Conservation (phyloP, 2,329 filamentous ascomycete species). For the Trichoderma hamatum region DNA sequence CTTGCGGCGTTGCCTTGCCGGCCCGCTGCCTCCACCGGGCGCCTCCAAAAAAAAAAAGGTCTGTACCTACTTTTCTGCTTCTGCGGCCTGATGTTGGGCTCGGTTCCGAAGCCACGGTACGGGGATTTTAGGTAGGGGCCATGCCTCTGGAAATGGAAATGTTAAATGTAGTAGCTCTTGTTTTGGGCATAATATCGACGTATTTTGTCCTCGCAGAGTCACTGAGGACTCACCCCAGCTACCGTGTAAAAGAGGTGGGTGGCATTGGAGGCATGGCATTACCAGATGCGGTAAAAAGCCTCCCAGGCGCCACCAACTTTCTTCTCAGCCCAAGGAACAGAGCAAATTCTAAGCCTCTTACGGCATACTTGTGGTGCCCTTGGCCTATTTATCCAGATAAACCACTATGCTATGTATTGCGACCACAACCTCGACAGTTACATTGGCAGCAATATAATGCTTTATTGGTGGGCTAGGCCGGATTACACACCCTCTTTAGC, state of each 20-base stretch:
- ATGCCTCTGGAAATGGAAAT: neutral
- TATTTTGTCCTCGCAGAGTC: neutral
- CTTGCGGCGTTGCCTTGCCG: conserved; percentile 18
- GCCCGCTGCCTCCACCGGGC: conserved; percentile 23
- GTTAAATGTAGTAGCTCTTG: neutral
- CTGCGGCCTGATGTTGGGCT: neutral
- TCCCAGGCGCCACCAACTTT: conserved; percentile 1
- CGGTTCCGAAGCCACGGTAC: conserved; percentile 11
- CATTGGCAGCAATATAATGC: neutral
- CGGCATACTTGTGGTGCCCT: neutral
- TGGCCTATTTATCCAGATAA: neutral
- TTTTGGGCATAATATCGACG: neutral
- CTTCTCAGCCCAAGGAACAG: neutral
- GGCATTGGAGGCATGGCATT: neutral
- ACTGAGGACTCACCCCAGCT: neutral
- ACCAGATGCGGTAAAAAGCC: conserved; percentile 6
- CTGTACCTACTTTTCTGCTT: neutral
- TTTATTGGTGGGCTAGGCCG: neutral
- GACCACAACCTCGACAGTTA: neutral
- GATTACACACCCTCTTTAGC: conserved; percentile 11
- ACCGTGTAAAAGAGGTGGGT: neutral
- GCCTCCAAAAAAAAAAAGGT: neutral
- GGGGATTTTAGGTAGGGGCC: neutral
- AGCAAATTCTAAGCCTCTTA: neutral
- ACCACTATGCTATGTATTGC: neutral